phyloP scores from a whole-genome alignment of 768 basidiomycete genomes.

The Fibroporia radiculosa region DNA sequence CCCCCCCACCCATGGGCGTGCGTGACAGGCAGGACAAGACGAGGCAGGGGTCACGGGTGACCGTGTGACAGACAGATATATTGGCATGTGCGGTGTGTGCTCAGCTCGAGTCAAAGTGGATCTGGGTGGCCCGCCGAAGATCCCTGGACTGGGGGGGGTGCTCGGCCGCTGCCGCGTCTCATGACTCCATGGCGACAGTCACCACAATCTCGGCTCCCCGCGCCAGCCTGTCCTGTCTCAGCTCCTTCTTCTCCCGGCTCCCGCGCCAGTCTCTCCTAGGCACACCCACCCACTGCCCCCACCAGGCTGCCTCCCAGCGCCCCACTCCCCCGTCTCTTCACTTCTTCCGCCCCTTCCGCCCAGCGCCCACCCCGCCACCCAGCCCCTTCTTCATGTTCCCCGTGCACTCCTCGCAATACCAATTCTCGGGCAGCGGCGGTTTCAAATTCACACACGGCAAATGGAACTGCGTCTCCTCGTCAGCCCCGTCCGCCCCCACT shows the following conservation, averaged over 20 bases:
- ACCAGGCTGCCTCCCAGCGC: neutral
- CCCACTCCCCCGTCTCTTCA: neutral
- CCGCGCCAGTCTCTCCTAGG: neutral
- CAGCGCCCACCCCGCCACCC: constrained; percentile 6
- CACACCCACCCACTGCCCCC: too few relatives aligned
- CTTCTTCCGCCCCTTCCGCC: constrained; percentile 37
- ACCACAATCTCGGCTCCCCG: constrained; percentile 5
- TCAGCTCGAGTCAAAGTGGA: constrained; percentile 6
- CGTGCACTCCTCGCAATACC: constrained; percentile 53
- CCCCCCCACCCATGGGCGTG: too few relatives aligned
- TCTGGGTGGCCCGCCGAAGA: constrained; percentile 19
- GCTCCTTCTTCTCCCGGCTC: constrained; percentile 5
- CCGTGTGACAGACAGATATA: too few relatives aligned
- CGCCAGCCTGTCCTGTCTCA: neutral
- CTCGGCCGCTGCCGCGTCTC: constrained; percentile 6
- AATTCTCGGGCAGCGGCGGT: constrained; percentile 46
- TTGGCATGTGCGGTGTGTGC: too few relatives aligned
- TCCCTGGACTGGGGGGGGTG: constrained; percentile 13
- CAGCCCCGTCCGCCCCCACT: neutral
- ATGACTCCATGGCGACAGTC: constrained; percentile 2
- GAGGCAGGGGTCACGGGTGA: too few relatives aligned
- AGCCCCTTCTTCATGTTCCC: constrained; percentile 11
- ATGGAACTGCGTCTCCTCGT: constrained; percentile 40
- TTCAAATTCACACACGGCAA: constrained; percentile 52
- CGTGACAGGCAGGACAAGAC: too few relatives aligned